These are phyloP conservation scores for Rhynchosporium secalis DNA, from an alignment of 2,329 filamentous ascomycete species.

Conservation along the genomic window DNA sequence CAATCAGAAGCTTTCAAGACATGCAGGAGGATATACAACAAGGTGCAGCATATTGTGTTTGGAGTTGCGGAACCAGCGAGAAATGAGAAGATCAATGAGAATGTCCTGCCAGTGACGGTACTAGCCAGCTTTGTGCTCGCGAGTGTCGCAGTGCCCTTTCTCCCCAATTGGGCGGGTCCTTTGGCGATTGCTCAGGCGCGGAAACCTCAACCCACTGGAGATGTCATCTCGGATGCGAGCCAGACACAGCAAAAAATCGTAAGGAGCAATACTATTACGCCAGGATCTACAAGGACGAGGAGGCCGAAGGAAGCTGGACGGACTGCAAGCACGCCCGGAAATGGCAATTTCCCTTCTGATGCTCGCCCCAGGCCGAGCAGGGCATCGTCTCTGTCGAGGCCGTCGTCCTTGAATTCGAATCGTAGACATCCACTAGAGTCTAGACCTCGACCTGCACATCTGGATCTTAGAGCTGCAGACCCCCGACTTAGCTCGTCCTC, in stretches of 20 bases:
- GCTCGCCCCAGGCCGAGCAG: constrained; percentile 9
- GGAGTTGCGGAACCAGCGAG: constrained; percentile 68
- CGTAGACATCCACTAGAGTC: constrained; percentile 30
- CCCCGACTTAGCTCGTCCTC: constrained; percentile 68
- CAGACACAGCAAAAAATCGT: constrained; percentile 55
- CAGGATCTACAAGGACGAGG: constrained; percentile 46
- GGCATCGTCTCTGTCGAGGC: constrained; percentile 29
- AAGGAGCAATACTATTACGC: constrained; percentile 69
- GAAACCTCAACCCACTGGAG: constrained; percentile 65
- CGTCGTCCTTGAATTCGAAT: constrained; percentile 30
- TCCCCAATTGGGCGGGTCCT: constrained; percentile 77
- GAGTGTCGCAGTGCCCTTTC: constrained; percentile 70
- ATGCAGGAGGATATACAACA: constrained; percentile 82
- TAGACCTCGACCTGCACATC: constrained; percentile 34
- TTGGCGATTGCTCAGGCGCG: constrained; percentile 79
- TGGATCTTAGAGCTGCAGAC: constrained; percentile 46
- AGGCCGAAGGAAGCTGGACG: constrained; percentile 47
- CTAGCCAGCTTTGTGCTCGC: constrained; percentile 79
- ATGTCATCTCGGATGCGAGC: constrained; percentile 59
- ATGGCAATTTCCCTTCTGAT: constrained; percentile 40
- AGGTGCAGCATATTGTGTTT: constrained; percentile 85
- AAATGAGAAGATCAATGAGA: constrained; percentile 77
- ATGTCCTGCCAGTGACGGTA: constrained; percentile 76
- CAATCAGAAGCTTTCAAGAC: constrained; percentile 78
- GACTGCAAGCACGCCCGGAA: constrained; percentile 39